Evolutionary conservation across 2,329 filamentous ascomycete species (phyloP), one percentile per base, ranked within the genome.

Genomic region (Fusarium heterosporum): DNA sequence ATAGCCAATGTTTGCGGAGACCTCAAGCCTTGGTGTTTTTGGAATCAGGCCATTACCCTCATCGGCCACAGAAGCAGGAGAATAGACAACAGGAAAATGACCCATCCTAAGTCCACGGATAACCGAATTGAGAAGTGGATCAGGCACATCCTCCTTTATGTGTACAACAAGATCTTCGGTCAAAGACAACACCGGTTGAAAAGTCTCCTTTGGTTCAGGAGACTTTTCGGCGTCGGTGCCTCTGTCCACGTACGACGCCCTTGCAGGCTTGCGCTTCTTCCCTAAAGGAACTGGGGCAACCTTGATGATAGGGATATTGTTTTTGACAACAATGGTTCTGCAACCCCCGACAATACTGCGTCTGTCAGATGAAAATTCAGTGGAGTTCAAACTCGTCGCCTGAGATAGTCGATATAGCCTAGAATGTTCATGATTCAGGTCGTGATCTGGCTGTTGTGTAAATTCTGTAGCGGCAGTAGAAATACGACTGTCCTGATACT

Each of bases 111-210:
- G 84, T 3, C 81, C 80, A 28, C 77, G 75, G 30, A 88, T 77
- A 16, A 84, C 79, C 2, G 78, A 78, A 22, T 83, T 81, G 2
- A 89, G 73, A 0, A 83, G 70, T 3, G 73, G 60, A 59, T 85
- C 79, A 0, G 74, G 71, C 2, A 75, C 73, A 3, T 81, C 80
- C 10, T 82, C 79, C 14, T 81, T 83, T 55, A 89, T 82, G 43
- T 85, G 79, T 25, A 90, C 78, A 4, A 89, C 79, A 2, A 89
- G 71, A 61, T 90, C 84, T 69, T 90, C 88, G 1, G 79, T 69
- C 40, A 87, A 75, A 0, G 84, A 82, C 22, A 90, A 77, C 1
- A 87, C 79, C 1, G 83, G 78, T 32, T 80, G 76, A 38, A 81
- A 80, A 0, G 72, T 53, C 16, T 71, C 58, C 10, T 74, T 54